Conservation (phyloP, 208 protist genomes). For the Acanthamoeba sp. region DNA sequence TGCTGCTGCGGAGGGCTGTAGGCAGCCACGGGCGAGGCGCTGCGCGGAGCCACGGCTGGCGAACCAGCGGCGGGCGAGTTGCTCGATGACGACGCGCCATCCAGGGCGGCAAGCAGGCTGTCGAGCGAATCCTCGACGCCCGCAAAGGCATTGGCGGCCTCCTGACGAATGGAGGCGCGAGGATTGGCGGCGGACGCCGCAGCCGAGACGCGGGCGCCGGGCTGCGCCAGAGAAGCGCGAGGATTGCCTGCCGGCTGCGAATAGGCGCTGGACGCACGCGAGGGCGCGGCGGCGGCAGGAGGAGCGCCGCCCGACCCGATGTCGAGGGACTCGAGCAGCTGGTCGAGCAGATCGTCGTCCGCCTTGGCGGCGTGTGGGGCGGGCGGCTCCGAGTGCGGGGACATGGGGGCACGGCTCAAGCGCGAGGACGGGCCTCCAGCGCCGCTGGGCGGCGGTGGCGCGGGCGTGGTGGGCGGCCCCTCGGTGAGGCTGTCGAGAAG, state of each 20-base stretch:
- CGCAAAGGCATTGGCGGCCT: background rate
- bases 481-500: background rate
- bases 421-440: background rate
- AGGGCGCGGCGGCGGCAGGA: background rate
- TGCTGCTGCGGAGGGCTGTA: background rate
- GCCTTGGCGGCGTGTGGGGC: background rate
- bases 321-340: conserved; percentile 7
- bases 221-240: background rate
- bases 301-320: background rate
- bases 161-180: background rate
- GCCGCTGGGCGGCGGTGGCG: background rate
- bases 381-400: background rate
- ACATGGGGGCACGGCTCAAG: background rate
- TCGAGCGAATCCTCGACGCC: conserved; percentile 11
- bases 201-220: background rate
- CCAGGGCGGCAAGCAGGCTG: background rate
- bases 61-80: background rate
- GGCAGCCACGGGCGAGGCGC: background rate
- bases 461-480: background rate
- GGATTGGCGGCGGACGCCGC: background rate
- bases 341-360: conserved; percentile 1
- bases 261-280: background rate
- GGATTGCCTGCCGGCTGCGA: background rate
- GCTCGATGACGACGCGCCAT: background rate
- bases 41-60: background rate